Evolutionary conservation across 768 basidiomycete species (phyloP), one percentile per base, ranked within the genome.

Genomic region (Macrolepiota dolichaula): DNA sequence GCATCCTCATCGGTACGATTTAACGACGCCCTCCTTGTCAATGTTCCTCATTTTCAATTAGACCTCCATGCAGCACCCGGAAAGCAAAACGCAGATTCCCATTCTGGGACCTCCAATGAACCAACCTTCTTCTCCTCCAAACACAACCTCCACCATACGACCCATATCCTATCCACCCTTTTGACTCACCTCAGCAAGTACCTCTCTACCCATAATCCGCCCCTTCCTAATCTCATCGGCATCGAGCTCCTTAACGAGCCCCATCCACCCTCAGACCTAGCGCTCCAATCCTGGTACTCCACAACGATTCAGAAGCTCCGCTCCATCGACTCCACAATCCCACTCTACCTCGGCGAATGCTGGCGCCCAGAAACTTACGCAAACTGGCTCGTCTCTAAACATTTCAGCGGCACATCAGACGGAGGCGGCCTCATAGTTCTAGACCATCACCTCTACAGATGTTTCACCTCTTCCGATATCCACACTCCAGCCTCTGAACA

Each of bases 371-470:
- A 86, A 27, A 74, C 81, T 57, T 93, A 91, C 65, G 78, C 85
- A 15, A 73, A 78, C 9, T 89, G 81, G 66, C 74, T 85, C 66
- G 72, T 65, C 4, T 22, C 72, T 24, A 68, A 74, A 5, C 72
- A 64, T 50, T 70, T 50, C 9, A 53, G 65, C 10, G 66, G 65
- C 10, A 65, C 59, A 11, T 57, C 57, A 42, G 68, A n/a, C n/a
- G n/a, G n/a, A n/a, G n/a, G n/a, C n/a, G n/a, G 59, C 29, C 82
- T 84, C 29, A 75, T 86, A 19, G 84, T 88, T 13, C 75, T 93
- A 42, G 92, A 94, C 70, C 89, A 92, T 65, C 92, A 94, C 68
- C 79, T 94, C 22, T 94, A 94, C 68, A 83, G 92, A 25, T 92
- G 90, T 71, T 92, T 92, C 70, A 89, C 89, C 0, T 62, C 70